Evolutionary conservation across 192 early-diverging fungal genomes (phyloP), one percentile per base, ranked within the genome.

Genomic region (Umbelopsis sp.): DNA sequence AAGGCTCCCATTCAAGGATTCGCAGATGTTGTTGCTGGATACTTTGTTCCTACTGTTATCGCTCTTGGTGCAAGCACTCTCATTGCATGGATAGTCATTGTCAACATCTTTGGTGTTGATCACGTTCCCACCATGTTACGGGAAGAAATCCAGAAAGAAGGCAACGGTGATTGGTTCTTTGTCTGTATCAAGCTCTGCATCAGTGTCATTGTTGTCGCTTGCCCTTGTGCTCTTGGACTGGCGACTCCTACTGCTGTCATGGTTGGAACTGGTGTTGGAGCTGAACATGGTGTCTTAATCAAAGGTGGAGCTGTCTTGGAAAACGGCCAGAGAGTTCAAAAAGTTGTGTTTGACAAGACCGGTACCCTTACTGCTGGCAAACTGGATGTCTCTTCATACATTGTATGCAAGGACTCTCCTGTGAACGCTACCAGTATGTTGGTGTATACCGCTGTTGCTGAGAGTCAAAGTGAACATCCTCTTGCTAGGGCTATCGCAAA

Each of bases 221-320:
- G 97, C 66, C 97, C 97, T 45, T 99, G 97, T 84, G 95, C 97
- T 4, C 81, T 99, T 44, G 97, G 97, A 21, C 85, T 99, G 25
- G 93, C 96, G 45, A 97, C 95, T 4, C 97, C 97, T 11, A 99
- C 97, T 0, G 97, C 96, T 0, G 94, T 99, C 17, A 98, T 99
- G 96, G 97, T 97, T 8, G 97, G 96, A 26, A 98, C 97, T 0
- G 97, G 97, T 21, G 92, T 99, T 2, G 96, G 96, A 24, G 97
- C 97, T 7, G 86, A 95, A 71, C 82, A 95, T 52, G 97, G 97
- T 26, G 94, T 99, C 68, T 81, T 99, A 69, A 97, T 99, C 83
- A 99, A 99, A 85, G 93, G 96, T 31, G 97, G 95, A 22, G 90
- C 79, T 51, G 89, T 94, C 12, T 78, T 99, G 52, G 95, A 96